These are phyloP conservation scores for Leptosphaerulina australis DNA, from an alignment of 2,329 filamentous ascomycete genomes.

Conservation along the genomic window DNA sequence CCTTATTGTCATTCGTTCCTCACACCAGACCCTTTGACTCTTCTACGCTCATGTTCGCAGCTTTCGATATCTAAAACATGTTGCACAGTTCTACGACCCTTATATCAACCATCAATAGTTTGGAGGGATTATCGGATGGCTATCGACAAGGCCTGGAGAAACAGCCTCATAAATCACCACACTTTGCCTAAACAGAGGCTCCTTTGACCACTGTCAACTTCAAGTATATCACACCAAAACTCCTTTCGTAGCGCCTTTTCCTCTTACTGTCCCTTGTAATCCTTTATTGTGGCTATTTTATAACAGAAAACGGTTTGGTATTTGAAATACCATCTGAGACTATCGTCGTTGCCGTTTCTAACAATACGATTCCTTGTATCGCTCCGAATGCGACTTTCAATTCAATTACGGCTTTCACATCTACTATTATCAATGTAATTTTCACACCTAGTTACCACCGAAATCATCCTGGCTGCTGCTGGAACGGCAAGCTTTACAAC, in stretches of 20 bases:
- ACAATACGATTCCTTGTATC: constrained; percentile 15
- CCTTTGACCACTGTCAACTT: background rate
- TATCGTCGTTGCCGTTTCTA: constrained; percentile 5
- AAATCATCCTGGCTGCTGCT: constrained; percentile 6
- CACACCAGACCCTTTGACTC: constrained; percentile 18
- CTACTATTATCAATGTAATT: constrained; percentile 13
- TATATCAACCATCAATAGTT: constrained; percentile 10
- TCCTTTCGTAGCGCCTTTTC: background rate
- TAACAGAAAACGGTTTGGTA: constrained; percentile 14
- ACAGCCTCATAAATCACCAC: background rate
- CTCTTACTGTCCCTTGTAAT: constrained; percentile 10
- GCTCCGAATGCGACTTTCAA: constrained; percentile 10
- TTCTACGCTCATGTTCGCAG: background rate
- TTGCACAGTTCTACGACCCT: constrained; percentile 6
- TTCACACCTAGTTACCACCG: constrained; percentile 13
- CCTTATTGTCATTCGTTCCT: constrained; percentile 14
- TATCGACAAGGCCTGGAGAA: no score
- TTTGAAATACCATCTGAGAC: constrained; percentile 13
- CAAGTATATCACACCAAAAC: constrained; percentile 11
- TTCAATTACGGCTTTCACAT: constrained; percentile 9
- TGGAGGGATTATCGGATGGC: background rate
- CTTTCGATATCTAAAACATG: constrained; percentile 13
- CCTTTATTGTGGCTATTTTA: constrained; percentile 18
- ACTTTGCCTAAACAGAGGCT: background rate
- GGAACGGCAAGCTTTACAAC: constrained; percentile 11